Percentiles rank a stretch among this genome's conserved stretches.
Conservation (phyloP, 129 eudicot species). For the Ambrosia trifida region DNA sequence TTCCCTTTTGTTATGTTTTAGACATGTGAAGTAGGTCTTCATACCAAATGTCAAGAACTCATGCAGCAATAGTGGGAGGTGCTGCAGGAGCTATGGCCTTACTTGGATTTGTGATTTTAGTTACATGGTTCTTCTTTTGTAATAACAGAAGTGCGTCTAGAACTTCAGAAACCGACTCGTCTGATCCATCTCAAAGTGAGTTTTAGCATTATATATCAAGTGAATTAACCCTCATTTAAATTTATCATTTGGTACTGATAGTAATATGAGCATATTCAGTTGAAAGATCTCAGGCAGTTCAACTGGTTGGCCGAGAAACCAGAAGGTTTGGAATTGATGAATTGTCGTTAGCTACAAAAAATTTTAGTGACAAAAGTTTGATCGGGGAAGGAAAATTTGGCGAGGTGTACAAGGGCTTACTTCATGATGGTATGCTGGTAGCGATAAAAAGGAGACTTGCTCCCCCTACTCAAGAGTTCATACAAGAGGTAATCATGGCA, state of each 20-base stretch:
- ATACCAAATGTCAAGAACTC: constrained; percentile 84
- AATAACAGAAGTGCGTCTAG: constrained; percentile 60
- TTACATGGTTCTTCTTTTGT: constrained; percentile 67
- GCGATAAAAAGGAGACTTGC: constrained; percentile 74
- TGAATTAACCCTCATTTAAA: neutral
- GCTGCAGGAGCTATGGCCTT: constrained; percentile 98
- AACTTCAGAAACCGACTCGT: constrained; percentile 88
- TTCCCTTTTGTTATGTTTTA: constrained; percentile 4
- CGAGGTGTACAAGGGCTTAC: constrained; percentile 89
- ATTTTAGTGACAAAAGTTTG: constrained; percentile 69
- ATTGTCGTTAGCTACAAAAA: constrained; percentile 60
- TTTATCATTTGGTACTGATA: neutral
- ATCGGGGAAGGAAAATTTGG: constrained; percentile 98
- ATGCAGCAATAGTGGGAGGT: constrained; percentile 94
- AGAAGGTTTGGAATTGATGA: constrained; percentile 74
- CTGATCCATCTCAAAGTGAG: constrained; percentile 88
- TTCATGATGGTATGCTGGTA: constrained; percentile 88
- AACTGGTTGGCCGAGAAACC: constrained; percentile 66
- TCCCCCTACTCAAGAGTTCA: constrained; percentile 67
- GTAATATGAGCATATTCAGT: constrained; percentile 34
- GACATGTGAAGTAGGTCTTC: constrained; percentile 50
- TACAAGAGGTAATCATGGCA: constrained; percentile 61
- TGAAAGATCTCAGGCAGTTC: constrained; percentile 56
- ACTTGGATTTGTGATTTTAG: constrained; percentile 52
- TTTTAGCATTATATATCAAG: neutral